Evolutionary conservation across 2,329 filamentous ascomycete species (phyloP).

Genomic region (Diplodia scrobiculata): DNA sequence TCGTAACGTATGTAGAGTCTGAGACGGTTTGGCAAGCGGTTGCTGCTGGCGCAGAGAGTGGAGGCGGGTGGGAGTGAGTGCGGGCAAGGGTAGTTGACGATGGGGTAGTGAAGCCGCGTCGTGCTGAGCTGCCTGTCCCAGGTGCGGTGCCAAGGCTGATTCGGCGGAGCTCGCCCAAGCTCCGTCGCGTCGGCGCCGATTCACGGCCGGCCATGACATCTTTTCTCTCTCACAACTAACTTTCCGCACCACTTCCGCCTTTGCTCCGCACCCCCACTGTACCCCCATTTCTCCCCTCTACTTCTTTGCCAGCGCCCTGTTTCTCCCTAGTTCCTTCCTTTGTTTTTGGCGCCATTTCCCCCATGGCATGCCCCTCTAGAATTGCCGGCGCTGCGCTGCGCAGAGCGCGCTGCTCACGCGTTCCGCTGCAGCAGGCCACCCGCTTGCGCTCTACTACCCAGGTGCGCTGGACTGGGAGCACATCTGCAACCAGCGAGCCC

Average conservation of each 20-base stretch:
- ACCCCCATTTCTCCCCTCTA: background rate
- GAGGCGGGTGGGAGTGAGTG: conserved; percentile 5
- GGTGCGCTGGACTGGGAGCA: conserved; percentile 42
- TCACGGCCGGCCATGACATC: conserved; percentile 29
- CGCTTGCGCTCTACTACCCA: conserved; percentile 38
- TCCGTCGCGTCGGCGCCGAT: conserved; percentile 9
- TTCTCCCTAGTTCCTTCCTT: background rate
- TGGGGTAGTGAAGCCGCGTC: conserved; percentile 26
- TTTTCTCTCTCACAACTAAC: background rate
- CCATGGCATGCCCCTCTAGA: conserved; percentile 44
- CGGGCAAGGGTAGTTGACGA: conserved; percentile 11
- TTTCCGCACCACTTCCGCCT: background rate
- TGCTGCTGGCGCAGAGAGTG: background rate
- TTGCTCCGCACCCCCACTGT: conserved; percentile 15
- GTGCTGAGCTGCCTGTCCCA: conserved; percentile 26
- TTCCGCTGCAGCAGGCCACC: conserved; percentile 34
- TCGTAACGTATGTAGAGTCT: background rate
- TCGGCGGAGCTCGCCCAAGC: conserved; percentile 27
- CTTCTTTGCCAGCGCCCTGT: background rate
- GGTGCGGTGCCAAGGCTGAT: conserved; percentile 19
- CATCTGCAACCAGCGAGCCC: conserved; percentile 48
- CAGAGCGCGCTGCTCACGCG: conserved; percentile 38
- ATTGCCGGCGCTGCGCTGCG: conserved; percentile 40
- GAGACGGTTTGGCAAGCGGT: background rate
- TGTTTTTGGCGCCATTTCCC: conserved; percentile 22